A percentile compares a stretch with the other conserved stretches of the same genome.
Evolutionary conservation across 768 basidiomycete species (phyloP).

Genomic region (Hortiboletus campestris): DNA sequence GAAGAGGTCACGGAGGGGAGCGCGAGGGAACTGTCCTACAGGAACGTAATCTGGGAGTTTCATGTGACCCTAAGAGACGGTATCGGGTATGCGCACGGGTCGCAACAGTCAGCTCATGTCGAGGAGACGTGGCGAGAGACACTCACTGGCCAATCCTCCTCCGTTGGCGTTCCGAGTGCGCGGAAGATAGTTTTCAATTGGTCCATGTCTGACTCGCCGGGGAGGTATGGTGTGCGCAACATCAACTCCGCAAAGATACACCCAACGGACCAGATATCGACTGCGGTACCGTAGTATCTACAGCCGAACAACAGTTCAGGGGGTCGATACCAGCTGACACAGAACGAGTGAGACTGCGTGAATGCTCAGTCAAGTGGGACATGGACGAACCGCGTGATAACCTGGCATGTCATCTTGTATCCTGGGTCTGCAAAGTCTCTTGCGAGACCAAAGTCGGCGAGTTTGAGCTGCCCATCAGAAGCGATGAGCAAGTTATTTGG

Average conservation of each 20-base stretch:
- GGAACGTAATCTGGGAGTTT: conserved; percentile 88
- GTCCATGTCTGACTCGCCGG: conserved; percentile 96
- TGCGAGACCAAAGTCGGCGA: conserved; percentile 98
- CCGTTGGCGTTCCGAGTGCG: conserved; percentile 93
- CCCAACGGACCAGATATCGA: conserved; percentile 97
- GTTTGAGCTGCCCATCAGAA: conserved; percentile 86
- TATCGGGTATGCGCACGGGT: neutral
- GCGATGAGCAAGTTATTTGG: conserved; percentile 97
- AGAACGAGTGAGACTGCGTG: neutral
- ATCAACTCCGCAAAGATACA: conserved; percentile 98
- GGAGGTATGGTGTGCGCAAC: conserved; percentile 91
- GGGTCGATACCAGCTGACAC: conserved; percentile 94
- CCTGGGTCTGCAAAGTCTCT: conserved; percentile 94
- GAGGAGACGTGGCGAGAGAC: neutral
- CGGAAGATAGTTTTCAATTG: conserved; percentile 93
- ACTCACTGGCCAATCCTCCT: conserved; percentile 94
- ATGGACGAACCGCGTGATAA: conserved; percentile 82
- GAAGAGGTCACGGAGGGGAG: conserved; percentile 82
- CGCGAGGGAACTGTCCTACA: conserved; percentile 82
- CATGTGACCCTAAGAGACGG: conserved; percentile 67
- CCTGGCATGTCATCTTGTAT: conserved; percentile 96
- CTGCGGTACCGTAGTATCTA: conserved; percentile 85
- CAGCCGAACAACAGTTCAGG: conserved; percentile 93
- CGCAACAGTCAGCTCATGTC: neutral
- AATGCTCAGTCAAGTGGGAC: neutral